These are phyloP conservation scores for Lepiota venenata DNA, from an alignment of 768 basidiomycete genomes.

Conservation along the genomic window DNA sequence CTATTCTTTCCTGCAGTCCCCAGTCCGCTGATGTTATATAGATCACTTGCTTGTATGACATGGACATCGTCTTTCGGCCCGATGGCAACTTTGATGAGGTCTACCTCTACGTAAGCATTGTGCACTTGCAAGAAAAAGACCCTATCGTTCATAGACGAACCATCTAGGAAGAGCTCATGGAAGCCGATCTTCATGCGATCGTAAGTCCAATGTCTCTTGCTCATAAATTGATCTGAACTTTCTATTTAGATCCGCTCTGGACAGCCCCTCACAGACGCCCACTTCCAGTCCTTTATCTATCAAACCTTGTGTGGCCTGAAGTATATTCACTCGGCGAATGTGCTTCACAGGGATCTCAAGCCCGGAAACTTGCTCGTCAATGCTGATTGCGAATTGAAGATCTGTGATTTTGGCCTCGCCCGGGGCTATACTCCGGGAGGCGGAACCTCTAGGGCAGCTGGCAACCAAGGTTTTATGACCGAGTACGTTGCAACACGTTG, in stretches of 20 bases:
- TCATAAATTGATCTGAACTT: neutral
- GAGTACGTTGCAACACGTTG: slow-evolving; percentile 99
- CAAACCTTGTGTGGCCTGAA: slow-evolving; percentile 98
- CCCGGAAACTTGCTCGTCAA: slow-evolving; percentile 96
- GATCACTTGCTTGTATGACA: slow-evolving; percentile 97
- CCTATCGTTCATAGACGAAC: slow-evolving; percentile 3
- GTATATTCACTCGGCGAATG: slow-evolving; percentile 97
- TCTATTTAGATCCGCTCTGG: slow-evolving; percentile 70
- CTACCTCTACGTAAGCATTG: slow-evolving; percentile 73
- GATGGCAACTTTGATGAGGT: slow-evolving; percentile 95
- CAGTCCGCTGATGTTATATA: slow-evolving; percentile 26
- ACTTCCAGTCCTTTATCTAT: slow-evolving; percentile 96
- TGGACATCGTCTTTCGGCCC: slow-evolving; percentile 95
- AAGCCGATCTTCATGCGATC: slow-evolving; percentile 98
- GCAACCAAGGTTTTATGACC: slow-evolving; percentile 96
- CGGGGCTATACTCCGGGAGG: slow-evolving; percentile 88
- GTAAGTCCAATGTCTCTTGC: slow-evolving; percentile 38
- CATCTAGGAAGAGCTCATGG: slow-evolving; percentile 94
- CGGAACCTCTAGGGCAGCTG: slow-evolving; percentile 66
- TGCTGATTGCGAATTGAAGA: slow-evolving; percentile 97
- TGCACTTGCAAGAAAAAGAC: neutral
- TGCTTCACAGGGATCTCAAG: slow-evolving; percentile 95
- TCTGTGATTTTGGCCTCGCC: slow-evolving; percentile 98
- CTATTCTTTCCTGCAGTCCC: slow-evolving; percentile 5
- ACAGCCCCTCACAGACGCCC: slow-evolving; percentile 85